Evolutionary conservation across 2,329 filamentous ascomycete species (phyloP).

Genomic region (Talaromyces pinophilus): DNA sequence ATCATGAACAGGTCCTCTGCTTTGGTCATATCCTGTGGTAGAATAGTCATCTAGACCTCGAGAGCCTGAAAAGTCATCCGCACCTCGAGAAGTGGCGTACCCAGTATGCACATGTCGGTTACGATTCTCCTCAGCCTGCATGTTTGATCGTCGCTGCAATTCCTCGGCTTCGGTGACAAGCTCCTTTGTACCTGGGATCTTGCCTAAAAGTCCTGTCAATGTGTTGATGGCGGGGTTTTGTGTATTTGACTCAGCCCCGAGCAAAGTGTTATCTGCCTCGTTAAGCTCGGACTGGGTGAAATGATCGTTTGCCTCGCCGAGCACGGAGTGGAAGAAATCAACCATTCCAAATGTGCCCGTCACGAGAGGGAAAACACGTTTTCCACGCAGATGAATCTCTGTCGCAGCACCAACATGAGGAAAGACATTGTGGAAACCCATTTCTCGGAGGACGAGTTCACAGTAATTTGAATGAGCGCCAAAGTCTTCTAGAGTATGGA

Average conservation of each 20-base stretch:
- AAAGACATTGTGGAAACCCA: constrained; percentile 69
- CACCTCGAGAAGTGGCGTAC: constrained; percentile 26
- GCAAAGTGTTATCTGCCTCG: constrained; percentile 73
- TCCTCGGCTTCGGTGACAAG: constrained; percentile 67
- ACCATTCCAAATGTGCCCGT: constrained; percentile 76
- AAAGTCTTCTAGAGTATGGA: constrained; percentile 78
- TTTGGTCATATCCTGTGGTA: background rate
- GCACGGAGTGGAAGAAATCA: constrained; percentile 78
- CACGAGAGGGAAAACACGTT: constrained; percentile 70
- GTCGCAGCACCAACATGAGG: constrained; percentile 69
- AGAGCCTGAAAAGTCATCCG: constrained; percentile 27
- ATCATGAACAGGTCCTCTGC: constrained; percentile 35
- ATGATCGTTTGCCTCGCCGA: constrained; percentile 76
- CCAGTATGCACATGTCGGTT: constrained; percentile 36
- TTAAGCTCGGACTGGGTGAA: constrained; percentile 84
- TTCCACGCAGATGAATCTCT: constrained; percentile 66
- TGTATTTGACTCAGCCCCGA: constrained; percentile 62
- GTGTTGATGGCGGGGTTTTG: constrained; percentile 52
- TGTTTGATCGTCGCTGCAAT: constrained; percentile 62
- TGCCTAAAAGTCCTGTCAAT: constrained; percentile 71
- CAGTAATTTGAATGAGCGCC: constrained; percentile 82
- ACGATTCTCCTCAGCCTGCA: constrained; percentile 63
- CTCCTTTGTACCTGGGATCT: constrained; percentile 72
- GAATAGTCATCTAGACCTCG: background rate
- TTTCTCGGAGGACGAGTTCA: constrained; percentile 72